Conservation (phyloP, 108 stramenopile genomes). For the Pinguiococcus pyrenoidosus region DNA sequence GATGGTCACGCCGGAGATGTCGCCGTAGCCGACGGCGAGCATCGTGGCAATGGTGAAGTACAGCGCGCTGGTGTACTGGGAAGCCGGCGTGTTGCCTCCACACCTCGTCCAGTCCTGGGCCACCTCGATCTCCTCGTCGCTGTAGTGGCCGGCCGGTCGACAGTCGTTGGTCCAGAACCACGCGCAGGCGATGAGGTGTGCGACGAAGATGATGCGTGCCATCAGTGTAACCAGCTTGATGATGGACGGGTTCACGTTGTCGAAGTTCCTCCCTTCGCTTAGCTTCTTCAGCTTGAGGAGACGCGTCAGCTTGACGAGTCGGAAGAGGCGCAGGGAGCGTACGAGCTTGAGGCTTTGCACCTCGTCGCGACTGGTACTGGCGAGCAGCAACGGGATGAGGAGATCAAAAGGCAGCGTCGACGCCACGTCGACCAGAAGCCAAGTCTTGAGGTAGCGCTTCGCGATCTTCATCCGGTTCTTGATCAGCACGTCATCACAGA, state of each 20-base stretch:
- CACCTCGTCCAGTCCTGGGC: constrained; percentile 8
- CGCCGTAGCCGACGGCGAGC: constrained; percentile 40
- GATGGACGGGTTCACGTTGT: constrained; percentile 10
- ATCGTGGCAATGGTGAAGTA: constrained; percentile 47
- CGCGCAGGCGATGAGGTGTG: constrained; percentile 27
- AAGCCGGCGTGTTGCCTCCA: constrained; percentile 7
- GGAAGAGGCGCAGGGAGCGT: too few relatives aligned
- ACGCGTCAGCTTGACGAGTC: constrained; percentile 21
- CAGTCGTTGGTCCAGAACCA: constrained; percentile 29
- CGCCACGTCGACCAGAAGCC: constrained; percentile 20
- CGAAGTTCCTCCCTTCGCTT: constrained; percentile 16
- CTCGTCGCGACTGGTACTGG: too few relatives aligned
- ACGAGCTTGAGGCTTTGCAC: constrained; percentile 8
- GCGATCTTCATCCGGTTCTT: constrained; percentile 10
- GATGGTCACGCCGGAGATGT: constrained; percentile 19
- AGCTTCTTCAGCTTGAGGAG: constrained; percentile 10
- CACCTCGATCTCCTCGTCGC: not conserved
- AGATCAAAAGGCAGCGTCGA: constrained; percentile 16
- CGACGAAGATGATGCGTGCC: constrained; percentile 24
- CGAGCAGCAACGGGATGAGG: not conserved
- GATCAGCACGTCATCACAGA: constrained; percentile 16
- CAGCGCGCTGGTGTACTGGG: constrained; percentile 31
- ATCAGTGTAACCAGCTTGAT: constrained; percentile 25
- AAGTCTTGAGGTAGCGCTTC: constrained; percentile 11
- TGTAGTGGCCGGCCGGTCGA: constrained; percentile 1